These are phyloP conservation scores for Dryas octopetala DNA, from an alignment of 306 rosid genomes.

Conservation along the genomic window DNA sequence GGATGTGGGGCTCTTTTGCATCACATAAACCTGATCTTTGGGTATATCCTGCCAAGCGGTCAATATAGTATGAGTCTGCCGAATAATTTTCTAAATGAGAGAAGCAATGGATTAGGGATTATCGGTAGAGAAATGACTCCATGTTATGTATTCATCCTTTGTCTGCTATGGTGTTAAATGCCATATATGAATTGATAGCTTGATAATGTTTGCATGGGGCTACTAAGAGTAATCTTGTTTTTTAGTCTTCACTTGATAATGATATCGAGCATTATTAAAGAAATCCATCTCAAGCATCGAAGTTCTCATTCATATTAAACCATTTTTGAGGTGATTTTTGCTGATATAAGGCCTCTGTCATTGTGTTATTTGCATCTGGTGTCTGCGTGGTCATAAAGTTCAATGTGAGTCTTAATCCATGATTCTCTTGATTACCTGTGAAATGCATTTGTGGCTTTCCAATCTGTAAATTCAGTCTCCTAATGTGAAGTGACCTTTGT, in stretches of 20 bases:
- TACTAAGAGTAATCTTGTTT: neutral
- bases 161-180: neutral
- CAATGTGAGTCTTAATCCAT: neutral
- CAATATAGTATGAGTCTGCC: too few relatives aligned
- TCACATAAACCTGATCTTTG: neutral
- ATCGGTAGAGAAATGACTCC: neutral
- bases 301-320: neutral
- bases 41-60: too few relatives aligned
- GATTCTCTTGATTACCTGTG: conserved; percentile 4
- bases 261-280: neutral
- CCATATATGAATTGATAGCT: neutral
- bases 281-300: neutral
- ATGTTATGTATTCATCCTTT: neutral
- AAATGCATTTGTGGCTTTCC: neutral
- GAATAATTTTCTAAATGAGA: too few relatives aligned
- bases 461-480: neutral
- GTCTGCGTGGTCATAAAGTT: neutral
- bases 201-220: neutral
- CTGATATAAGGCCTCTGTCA: conserved; percentile 1
- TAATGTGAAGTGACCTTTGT: neutral
- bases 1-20: neutral
- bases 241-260: neutral
- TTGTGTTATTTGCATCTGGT: neutral
- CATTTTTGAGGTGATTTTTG: neutral
- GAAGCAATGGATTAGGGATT: neutral